A percentile compares a stretch with the other conserved stretches of the same genome.
Conservation (phyloP, 1,284 basidiomycete species). For the Ganoderma lucidum region DNA sequence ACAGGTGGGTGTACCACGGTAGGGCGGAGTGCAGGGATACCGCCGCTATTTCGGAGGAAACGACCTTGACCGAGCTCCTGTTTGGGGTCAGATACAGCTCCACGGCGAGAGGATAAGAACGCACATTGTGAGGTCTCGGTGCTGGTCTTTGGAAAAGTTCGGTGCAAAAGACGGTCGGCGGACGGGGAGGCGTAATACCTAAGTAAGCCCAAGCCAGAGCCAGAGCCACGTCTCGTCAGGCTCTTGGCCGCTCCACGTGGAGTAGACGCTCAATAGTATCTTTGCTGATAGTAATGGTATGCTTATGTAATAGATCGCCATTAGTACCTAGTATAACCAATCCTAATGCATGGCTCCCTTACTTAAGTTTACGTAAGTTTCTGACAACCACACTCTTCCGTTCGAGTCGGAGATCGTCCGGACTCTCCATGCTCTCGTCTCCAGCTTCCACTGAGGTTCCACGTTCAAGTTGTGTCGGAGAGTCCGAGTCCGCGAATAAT, state of each 20-base stretch:
- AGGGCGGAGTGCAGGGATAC: constrained; percentile 85
- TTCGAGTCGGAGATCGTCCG: too few species aligned
- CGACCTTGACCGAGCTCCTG: constrained; percentile 65
- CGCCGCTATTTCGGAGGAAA: constrained; percentile 87
- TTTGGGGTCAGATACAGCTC: background rate
- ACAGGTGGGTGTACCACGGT: constrained; percentile 83
- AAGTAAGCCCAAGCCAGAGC: background rate
- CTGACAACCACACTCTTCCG: too few species aligned
- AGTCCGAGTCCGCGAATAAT: too few species aligned
- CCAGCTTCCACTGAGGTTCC: too few species aligned
- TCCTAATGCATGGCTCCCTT: too few species aligned
- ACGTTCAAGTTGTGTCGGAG: too few species aligned
- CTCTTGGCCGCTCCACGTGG: constrained; percentile 3
- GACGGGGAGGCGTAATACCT: constrained; percentile 3
- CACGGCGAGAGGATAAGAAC: background rate
- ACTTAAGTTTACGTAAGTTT: too few species aligned
- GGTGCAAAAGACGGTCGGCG: constrained; percentile 7
- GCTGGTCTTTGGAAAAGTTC: background rate
- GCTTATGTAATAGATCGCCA: too few species aligned
- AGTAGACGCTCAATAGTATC: background rate
- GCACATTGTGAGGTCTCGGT: constrained; percentile 15
- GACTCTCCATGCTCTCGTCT: too few species aligned
- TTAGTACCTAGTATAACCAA: too few species aligned
- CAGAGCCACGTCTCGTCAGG: constrained; percentile 8
- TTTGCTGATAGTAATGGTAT: too few species aligned